Evolutionary conservation across 768 basidiomycete genomes (phyloP).

Genomic region (Mycena polygramma): DNA sequence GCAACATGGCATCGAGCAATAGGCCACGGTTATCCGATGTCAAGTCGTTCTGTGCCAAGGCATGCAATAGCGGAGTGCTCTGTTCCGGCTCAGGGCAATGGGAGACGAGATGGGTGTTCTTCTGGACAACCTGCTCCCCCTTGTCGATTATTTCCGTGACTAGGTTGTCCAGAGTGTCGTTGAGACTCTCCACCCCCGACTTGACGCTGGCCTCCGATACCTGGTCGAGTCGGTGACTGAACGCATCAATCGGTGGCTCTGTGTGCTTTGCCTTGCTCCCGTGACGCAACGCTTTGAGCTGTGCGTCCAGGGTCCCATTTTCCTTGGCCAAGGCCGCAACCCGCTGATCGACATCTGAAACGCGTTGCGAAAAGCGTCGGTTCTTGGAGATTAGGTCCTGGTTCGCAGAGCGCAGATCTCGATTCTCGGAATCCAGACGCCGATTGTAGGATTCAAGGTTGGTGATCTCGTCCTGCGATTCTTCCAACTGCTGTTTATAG

Average conservation of each 20-base stretch:
- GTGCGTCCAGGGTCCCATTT: not conserved
- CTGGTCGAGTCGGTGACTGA: slow-evolving; percentile 31
- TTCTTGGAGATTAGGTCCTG: too few species aligned
- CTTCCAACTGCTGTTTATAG: too few species aligned
- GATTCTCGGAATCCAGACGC: too few species aligned
- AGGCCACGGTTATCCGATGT: slow-evolving; percentile 34
- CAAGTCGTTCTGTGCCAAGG: slow-evolving; percentile 12
- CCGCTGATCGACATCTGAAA: too few species aligned
- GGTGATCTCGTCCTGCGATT: too few species aligned
- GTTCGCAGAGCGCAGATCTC: too few species aligned
- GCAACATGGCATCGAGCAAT: slow-evolving; percentile 37
- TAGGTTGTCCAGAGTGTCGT: slow-evolving; percentile 31
- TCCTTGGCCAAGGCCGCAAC: too few species aligned
- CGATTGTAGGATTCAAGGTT: too few species aligned
- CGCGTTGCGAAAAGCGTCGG: too few species aligned
- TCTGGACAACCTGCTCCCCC: slow-evolving; percentile 11
- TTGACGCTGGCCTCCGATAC: slow-evolving; percentile 34
- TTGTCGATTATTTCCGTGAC: slow-evolving; percentile 25
- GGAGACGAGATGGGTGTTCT: not conserved
- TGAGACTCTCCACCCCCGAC: slow-evolving; percentile 33
- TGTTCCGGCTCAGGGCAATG: not conserved
- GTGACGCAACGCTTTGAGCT: too few species aligned
- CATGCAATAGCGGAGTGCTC: not conserved
- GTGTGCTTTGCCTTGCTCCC: not conserved
- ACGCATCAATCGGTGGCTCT: slow-evolving; percentile 24